These are phyloP conservation scores for Calocybe indica DNA, from an alignment of 768 basidiomycete genomes.

Conservation along the genomic window DNA sequence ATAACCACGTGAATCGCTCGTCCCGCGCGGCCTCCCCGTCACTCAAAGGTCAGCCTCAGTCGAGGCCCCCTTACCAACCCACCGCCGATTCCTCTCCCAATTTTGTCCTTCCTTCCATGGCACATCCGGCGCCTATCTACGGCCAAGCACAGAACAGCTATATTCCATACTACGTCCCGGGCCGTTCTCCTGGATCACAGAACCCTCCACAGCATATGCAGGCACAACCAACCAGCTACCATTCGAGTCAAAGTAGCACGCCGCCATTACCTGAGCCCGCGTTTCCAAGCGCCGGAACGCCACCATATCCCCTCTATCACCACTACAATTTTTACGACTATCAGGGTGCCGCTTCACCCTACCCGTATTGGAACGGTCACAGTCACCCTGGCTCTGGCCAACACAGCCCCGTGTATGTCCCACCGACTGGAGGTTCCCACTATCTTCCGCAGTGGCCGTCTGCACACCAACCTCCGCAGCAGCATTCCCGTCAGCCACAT, in stretches of 20 bases:
- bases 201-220: too few relatives aligned
- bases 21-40: not conserved
- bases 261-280: not conserved
- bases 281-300: not conserved
- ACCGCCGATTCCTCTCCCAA: too few relatives aligned
- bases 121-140: too few relatives aligned
- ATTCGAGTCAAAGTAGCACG: too few relatives aligned
- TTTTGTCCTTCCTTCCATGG: too few relatives aligned
- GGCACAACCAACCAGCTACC: too few relatives aligned
- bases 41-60: not conserved
- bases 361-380: conserved; percentile 30
- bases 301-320: conserved; percentile 12
- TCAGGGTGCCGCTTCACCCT: conserved; percentile 24
- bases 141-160: too few relatives aligned
- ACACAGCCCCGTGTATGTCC: conserved; percentile 18
- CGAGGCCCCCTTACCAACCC: too few relatives aligned
- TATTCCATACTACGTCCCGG: too few relatives aligned
- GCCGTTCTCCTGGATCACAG: too few relatives aligned
- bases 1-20: not conserved
- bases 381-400: conserved; percentile 17
- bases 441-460: conserved; percentile 6
- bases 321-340: conserved; percentile 17
- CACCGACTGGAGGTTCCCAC: conserved; percentile 8
- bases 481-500: conserved; percentile 3
- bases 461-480: conserved; percentile 9